Base-by-base conservation (phyloP, 2,329 filamentous ascomycete genomes). In the Verticillium tricorpus region DNA sequence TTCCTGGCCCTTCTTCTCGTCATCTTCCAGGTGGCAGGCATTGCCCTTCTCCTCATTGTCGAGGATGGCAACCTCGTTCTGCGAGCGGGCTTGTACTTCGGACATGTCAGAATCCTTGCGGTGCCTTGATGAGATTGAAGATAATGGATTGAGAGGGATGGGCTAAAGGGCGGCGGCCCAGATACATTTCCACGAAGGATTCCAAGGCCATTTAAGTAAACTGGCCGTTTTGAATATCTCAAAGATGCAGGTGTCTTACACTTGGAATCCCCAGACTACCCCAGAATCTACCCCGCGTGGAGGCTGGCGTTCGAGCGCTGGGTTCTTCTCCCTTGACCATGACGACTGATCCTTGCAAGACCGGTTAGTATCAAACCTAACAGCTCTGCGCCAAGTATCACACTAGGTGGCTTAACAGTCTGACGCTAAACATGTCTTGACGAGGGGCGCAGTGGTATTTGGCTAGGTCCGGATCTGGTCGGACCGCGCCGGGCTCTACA, bases 21-120 rank as follows among this genome's bases (percentile, higher is more conserved):
- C 31, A 39, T 34, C 14, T 37, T 56, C 31, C 31, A 57, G 7
- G 7, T 34, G 32, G 17, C 28, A 17, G 32, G 15, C 32, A 4
- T 57, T 57, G 56, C 35, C 32, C 56, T 57, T 37, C 56, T 57
- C 56, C 8, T 57, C 56, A 37, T 57, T 54, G 50, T 54, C 50
- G 9, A 54, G 50, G 50, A 25, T 12, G 50, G 50, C 19, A n/a
- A 54, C 50, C 11, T 54, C 50, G 50, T 54, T 54, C 9, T 54
- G 50, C 19, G 15, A 11, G 50, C 34, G 34, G 34, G 14, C 5
- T 35, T 35, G 34, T 35, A n/a, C 25, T 25, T 19, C 19, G 11
- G 50, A 54, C 50, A 54, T 54, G 50, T 25, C 22, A n/a, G n/a
- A 25, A 22, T 2, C 11, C 17, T 12, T 22, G 19, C 19, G 19